Base-by-base conservation (phyloP, 2,329 filamentous ascomycete species). In the Albophoma yamanashiensis region DNA sequence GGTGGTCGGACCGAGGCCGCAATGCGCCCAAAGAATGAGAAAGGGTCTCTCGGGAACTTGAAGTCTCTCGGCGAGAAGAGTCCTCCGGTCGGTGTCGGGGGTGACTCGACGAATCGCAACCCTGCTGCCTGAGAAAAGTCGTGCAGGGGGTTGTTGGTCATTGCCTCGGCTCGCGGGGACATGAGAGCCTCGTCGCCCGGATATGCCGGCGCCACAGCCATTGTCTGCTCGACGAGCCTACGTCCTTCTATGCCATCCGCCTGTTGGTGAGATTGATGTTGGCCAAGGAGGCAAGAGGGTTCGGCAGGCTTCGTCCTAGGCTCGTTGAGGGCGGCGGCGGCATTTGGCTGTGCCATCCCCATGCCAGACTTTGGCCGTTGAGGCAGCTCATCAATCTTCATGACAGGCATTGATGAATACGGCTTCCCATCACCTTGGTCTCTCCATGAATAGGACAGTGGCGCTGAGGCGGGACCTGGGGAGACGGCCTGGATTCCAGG, bases 161-260 rank as follows among this genome's bases (percentile, higher is more conserved):
- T 92, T 20, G 86, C 84, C 67, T 89, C 86, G 1, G 79, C 85
- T 52, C 89, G 82, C 0, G 89, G 89, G 3, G 88, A 91, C 78
- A 91, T 81, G 12, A 89, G 73, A 15, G 84, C 77, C 55, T 85
- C 81, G 14, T 82, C 78, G 17, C 77, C 75, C 1, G 76, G 64
- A 59, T 66, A 73, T 22, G 67, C 70, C 61, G 61, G 73, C 60
- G 64, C 64, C 27, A 78, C 67, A 12, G 72, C 63, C 38, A 77
- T 66, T 62, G 74, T 73, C 67, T 74, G 70, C 59, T 73, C 72
- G 4, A 69, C 64, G 12, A 66, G 63, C 25, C 58, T 59, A 36
- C 64, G 61, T 20, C 69, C 64, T 17, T 62, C 56, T 15, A 62
- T 57, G 57, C 59, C 40, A 55, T 61, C 34, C 58, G 60, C 42